These are phyloP conservation scores for Alternaria dauci DNA, from an alignment of 2,329 filamentous ascomycete species.

Conservation along the genomic window DNA sequence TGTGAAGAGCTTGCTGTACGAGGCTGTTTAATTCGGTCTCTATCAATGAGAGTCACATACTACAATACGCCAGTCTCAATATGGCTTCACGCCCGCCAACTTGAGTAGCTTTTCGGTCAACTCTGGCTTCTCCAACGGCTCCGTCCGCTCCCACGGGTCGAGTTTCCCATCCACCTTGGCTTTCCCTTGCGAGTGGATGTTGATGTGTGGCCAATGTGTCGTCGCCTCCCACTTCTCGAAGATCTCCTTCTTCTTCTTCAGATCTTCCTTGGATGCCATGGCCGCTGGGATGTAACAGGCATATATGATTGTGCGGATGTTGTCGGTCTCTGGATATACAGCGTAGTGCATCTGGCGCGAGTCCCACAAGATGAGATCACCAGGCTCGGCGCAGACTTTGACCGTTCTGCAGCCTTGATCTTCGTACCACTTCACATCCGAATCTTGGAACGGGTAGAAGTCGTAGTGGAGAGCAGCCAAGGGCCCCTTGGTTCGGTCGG, in stretches of 20 bases:
- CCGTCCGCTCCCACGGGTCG: slow-evolving; percentile 21
- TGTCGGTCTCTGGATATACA: slow-evolving; percentile 22
- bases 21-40: not conserved
- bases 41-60: not conserved
- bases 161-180: slow-evolving; percentile 19
- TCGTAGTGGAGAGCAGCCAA: slow-evolving; percentile 16
- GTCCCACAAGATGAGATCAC: slow-evolving; percentile 59
- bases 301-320: slow-evolving; percentile 26
- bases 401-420: slow-evolving; percentile 50
- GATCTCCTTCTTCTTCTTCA: slow-evolving; percentile 18
- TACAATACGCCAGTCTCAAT: slow-evolving; percentile 1
- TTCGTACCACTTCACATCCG: slow-evolving; percentile 55
- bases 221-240: slow-evolving; percentile 22
- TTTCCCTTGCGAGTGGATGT: slow-evolving; percentile 23
- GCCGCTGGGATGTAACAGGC: slow-evolving; percentile 27
- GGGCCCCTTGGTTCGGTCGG: slow-evolving; percentile 24
- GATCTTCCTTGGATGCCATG: slow-evolving; percentile 25
- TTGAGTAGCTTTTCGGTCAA: slow-evolving; percentile 27
- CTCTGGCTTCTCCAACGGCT: slow-evolving; percentile 30
- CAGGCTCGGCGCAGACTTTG: slow-evolving; percentile 54
- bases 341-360: slow-evolving; percentile 58
- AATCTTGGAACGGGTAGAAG: slow-evolving; percentile 52
- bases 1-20: slow-evolving; percentile 3
- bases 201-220: slow-evolving; percentile 33
- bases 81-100: slow-evolving; percentile 24